Base-by-base conservation (phyloP, 768 basidiomycete species). In the Naematelia encephala region DNA sequence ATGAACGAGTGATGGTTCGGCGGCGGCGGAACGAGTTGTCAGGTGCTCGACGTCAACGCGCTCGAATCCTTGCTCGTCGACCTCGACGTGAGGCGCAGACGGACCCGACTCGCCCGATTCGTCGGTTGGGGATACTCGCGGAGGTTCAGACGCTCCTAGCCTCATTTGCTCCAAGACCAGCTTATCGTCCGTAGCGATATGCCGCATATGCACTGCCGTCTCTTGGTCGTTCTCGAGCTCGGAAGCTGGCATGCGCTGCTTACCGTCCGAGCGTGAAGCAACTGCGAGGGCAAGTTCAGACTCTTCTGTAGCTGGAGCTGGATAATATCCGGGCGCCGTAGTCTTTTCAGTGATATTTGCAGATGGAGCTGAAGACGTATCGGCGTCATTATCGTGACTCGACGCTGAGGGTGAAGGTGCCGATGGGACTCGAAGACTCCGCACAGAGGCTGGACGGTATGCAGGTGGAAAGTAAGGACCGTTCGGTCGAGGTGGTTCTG, bases 121-220 rank as follows among this genome's bases (percentile, higher is more conserved):
- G 13, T 27, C 25, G 14, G n/a, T n/a, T n/a, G n/a, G 19, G 11
- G 48, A 16, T 12, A 50, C 21, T 19, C 51, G 51, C 16, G 59
- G 56, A 1, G 75, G 73, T 14, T 66, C 68, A 22, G 72, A 70
- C n/a, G 58, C 72, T 2, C 66, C 69, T n/a, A 72, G 19, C 46
- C 73, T 45, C 56, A 77, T 45, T 28, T 62, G 53, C 57, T 77
- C 76, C 26, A 77, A 39, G 2, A 73, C 61, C 5, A 59, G 50
- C 56, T 77, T 77, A 52, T 77, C 76, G 48, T 77, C 76, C 51
- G 76, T 77, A 4, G 76, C 76, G 21, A 74, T 58, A 52, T 77
- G 76, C 14, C 64, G 59, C 2, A 64, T 54, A 39, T 59, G 62
- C 1, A 48, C 44, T 19, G 44, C 28, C 5, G 39, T 28, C 16